These are phyloP conservation scores for Exophiala sp. DNA, from an alignment of 2,329 filamentous ascomycete species.

Conservation along the genomic window DNA sequence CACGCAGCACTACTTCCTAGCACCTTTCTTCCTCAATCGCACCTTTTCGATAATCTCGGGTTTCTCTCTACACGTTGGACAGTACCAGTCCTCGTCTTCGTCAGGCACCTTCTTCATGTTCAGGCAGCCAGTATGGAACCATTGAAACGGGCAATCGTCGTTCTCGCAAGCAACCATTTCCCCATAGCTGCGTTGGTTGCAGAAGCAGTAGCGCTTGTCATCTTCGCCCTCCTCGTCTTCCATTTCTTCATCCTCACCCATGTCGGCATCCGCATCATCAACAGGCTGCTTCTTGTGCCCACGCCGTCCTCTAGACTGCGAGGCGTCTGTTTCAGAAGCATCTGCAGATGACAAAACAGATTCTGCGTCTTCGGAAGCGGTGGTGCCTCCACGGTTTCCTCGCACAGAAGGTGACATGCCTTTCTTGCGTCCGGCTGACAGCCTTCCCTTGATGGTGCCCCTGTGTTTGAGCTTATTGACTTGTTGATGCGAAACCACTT, in stretches of 20 bases:
- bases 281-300: constrained; percentile 22
- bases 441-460: constrained; percentile 35
- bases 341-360: constrained; percentile 49
- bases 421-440: constrained; percentile 40
- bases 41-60: constrained; percentile 33
- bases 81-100: constrained; percentile 53
- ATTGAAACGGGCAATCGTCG: constrained; percentile 57
- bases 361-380: constrained; percentile 45
- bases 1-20: constrained; percentile 15
- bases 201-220: constrained; percentile 60
- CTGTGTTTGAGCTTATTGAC: constrained; percentile 34
- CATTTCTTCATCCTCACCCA: constrained; percentile 43
- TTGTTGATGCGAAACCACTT: constrained; percentile 31
- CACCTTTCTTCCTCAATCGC: constrained; percentile 26
- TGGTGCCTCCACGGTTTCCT: constrained; percentile 33
- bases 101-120: constrained; percentile 55
- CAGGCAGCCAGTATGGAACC: constrained; percentile 63
- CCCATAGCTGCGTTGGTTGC: constrained; percentile 58
- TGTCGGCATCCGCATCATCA: constrained; percentile 36
- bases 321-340: constrained; percentile 42
- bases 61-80: constrained; percentile 46
- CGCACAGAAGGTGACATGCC: constrained; percentile 38
- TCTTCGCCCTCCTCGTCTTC: constrained; percentile 51
- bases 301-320: constrained; percentile 23
- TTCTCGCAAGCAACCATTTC: constrained; percentile 66